A percentile compares a stretch with the other conserved stretches of the same genome.
phyloP scores from a whole-genome alignment of 495 filamentous ascomycete genomes.

The Sporormia fimetaria region DNA sequence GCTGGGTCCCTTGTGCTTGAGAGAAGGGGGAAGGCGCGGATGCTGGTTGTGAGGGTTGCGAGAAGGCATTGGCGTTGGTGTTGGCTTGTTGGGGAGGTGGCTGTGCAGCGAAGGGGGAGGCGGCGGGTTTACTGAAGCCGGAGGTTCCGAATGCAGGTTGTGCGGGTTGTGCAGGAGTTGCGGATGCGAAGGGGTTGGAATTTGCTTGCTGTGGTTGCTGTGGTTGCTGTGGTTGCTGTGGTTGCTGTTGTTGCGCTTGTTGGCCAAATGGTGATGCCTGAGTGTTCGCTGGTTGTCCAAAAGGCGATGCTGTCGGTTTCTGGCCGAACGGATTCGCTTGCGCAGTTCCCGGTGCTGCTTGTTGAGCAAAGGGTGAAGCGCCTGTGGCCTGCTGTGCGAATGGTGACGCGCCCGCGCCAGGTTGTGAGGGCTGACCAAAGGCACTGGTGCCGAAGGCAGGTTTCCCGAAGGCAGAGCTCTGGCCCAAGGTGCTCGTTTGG shows the following conservation, averaged over 20 bases:
- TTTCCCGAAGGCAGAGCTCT: not conserved
- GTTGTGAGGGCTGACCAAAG: conserved; percentile 15
- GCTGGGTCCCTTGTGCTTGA: not conserved
- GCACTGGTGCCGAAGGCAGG: conserved; percentile 5
- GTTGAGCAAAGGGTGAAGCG: no score
- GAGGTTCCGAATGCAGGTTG: conserved; percentile 6
- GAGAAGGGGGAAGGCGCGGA: conserved; percentile 7
- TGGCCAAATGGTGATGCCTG: conserved; percentile 12
- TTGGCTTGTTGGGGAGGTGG: not conserved
- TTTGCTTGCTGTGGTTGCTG: not conserved
- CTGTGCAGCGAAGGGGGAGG: conserved; percentile 3
- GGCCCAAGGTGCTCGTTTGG: conserved; percentile 10
- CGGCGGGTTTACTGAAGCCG: conserved; percentile 6
- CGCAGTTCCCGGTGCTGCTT: no score
- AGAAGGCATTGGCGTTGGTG: conserved; percentile 2
- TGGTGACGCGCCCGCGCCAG: no score
- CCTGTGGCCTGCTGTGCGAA: no score
- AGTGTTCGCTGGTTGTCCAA: conserved; percentile 7
- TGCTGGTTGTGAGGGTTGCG: conserved; percentile 4
- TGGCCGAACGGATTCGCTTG: no score
- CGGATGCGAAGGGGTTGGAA: conserved; percentile 10
- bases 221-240: conserved; percentile 3
- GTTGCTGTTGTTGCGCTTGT: not conserved
- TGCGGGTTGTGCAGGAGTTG: conserved; percentile 3
- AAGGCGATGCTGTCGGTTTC: conserved; percentile 11